These are phyloP conservation scores for Alopecurus myosuroides DNA, from an alignment of 176 grass and related monocot genomes.

Conservation along the genomic window DNA sequence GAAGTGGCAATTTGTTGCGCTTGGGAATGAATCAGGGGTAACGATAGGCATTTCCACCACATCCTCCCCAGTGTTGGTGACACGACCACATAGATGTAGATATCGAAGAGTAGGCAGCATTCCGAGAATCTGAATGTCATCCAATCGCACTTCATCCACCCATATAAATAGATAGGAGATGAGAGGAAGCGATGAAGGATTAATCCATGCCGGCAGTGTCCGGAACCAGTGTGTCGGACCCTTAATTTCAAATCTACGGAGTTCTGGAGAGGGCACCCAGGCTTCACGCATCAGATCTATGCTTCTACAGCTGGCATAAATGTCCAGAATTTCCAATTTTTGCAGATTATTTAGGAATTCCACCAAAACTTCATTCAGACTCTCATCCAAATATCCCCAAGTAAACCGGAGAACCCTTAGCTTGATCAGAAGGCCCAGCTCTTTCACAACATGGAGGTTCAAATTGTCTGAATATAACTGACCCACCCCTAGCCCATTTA, in stretches of 20 bases:
- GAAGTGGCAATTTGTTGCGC: not conserved
- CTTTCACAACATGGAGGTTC: not conserved
- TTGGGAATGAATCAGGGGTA: not conserved
- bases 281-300: too few relatives aligned
- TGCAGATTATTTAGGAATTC: not conserved
- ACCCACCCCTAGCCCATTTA: not conserved
- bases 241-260: not conserved
- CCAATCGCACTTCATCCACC: not conserved
- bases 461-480: not conserved
- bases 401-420: not conserved
- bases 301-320: rapidly evolving
- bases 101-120: not conserved
- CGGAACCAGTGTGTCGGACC: rapidly evolving
- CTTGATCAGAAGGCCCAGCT: not conserved
- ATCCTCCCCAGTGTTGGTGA: too few relatives aligned
- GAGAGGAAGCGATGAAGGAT: not conserved
- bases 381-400: not conserved
- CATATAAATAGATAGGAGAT: not conserved
- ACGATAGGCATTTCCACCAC: not conserved
- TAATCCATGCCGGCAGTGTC: not conserved
- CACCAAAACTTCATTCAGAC: too few relatives aligned
- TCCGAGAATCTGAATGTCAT: not conserved
- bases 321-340: not conserved
- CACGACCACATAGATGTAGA: rapidly evolving
- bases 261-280: not conserved